Base-by-base conservation (phyloP, 139 green algal genomes). In the Volvox africanus region DNA sequence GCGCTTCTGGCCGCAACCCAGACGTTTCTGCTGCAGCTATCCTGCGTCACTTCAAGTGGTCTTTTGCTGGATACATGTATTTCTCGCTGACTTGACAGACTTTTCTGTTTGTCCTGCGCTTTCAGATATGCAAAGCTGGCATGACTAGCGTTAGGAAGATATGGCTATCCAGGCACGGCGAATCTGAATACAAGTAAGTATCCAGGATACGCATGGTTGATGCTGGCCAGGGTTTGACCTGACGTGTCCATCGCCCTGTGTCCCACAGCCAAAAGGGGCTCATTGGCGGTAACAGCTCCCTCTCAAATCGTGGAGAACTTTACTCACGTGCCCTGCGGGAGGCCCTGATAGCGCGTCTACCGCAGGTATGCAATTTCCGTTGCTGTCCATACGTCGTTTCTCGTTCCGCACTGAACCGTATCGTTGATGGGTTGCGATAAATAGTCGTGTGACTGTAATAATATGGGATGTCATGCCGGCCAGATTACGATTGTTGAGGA, bases 131-230 rank as follows among this genome's bases (percentile, higher is more conserved):
- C 93, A 97, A 96, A 81, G 91, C 94, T 13, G 96, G 96, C 1
- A 55, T 97, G 71, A 91, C 92, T 0, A 91, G 94, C n/a, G 80
- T 90, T 62, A 94, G 97, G 67, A 96, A 96, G 88, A 98, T 99
- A 61, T 99, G 95, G 95, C 92, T 99, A 6, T 98, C 95, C 0
- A 89, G 97, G 19, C 97, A 99, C 80, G 97, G 97, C 2, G 96
- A 99, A 95, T 95, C 44, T 13, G 85, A 97, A 88, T 99, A 97
- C 94, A 99, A 99, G 85, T 89, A 36, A 88, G 82, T 30, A 28
- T 44, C 61, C 71, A 12, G 50, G 61, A 9, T 30, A 21, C 17
- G 28, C 14, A 36, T 32, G 22, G 67, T 33, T 33, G 21, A 2
- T 18, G 21, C 28, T 35, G 71, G 21, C 21, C 14, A 20, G 71